Evolutionary conservation across 768 basidiomycete species (phyloP).

Genomic region (Phanerochaete carnosa): DNA sequence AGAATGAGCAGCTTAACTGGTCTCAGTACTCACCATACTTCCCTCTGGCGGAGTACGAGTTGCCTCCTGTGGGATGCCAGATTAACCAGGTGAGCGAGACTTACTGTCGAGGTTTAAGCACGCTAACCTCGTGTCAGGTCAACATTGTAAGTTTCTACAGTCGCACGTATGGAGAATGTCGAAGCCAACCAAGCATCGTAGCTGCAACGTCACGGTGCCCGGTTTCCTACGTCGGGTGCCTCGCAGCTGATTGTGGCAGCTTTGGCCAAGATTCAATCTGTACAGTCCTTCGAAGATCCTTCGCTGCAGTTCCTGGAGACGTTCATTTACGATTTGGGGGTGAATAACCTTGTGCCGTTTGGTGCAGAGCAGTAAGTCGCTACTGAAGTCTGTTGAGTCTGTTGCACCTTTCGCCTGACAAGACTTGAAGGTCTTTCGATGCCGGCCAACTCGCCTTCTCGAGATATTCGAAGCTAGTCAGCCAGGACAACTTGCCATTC

Average conservation of each 20-base stretch:
- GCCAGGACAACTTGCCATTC: conserved; percentile 45
- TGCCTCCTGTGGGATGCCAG: conserved; percentile 46
- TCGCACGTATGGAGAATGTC: not conserved
- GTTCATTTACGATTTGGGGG: conserved; percentile 58
- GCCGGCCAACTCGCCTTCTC: conserved; percentile 49
- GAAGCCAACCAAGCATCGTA: conserved; percentile 23
- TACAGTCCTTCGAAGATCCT: conserved; percentile 39
- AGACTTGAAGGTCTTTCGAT: conserved; percentile 38
- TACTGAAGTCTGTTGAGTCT: not conserved
- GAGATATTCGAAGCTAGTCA: conserved; percentile 52
- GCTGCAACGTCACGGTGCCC: conserved; percentile 81
- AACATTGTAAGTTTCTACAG: conserved; percentile 46
- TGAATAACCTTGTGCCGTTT: conserved; percentile 57
- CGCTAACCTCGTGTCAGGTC: conserved; percentile 35
- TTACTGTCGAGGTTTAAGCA: not conserved
- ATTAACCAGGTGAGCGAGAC: conserved; percentile 47
- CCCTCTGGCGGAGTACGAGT: conserved; percentile 41
- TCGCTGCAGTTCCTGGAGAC: conserved; percentile 53
- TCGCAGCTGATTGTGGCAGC: conserved; percentile 40
- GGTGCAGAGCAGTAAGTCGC: conserved; percentile 60
- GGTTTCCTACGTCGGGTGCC: conserved; percentile 63
- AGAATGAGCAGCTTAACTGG: conserved; percentile 34
- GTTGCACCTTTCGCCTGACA: not conserved
- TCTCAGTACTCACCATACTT: conserved; percentile 62
- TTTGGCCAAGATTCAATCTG: conserved; percentile 52